A percentile compares a stretch with the other conserved stretches of the same genome.
Evolutionary conservation across 495 filamentous ascomycete species (phyloP).

Genomic region (Staphylotrichum tortipilum): DNA sequence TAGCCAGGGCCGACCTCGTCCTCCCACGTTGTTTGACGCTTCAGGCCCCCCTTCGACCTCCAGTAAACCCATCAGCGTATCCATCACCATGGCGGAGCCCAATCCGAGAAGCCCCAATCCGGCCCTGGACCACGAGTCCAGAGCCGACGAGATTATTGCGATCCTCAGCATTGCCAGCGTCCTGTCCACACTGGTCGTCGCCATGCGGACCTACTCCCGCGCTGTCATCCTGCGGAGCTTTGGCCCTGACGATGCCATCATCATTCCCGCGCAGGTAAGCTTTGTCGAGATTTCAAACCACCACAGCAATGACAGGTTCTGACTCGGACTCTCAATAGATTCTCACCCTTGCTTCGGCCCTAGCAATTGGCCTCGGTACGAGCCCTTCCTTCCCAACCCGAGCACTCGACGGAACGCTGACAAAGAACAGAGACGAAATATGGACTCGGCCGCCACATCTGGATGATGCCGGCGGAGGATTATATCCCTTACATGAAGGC

Average conservation of each 20-base stretch:
- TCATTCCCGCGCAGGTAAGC: conserved; percentile 10
- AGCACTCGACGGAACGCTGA: background rate
- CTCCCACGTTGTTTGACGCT: background rate
- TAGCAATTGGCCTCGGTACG: conserved; percentile 19
- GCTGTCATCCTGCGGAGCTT: conserved; percentile 8
- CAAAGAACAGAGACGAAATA: conserved; percentile 11
- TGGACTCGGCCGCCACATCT: conserved; percentile 29
- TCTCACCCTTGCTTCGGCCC: conserved; percentile 13
- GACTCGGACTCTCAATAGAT: background rate
- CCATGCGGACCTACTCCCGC: conserved; percentile 8
- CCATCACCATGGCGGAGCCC: conserved; percentile 4
- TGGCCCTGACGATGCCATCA: conserved; percentile 11
- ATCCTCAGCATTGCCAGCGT: conserved; percentile 4
- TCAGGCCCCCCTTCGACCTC: background rate
- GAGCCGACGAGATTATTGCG: conserved; percentile 9
- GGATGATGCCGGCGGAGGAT: conserved; percentile 16
- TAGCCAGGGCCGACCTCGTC: background rate
- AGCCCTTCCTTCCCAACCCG: no score
- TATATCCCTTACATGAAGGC: conserved; percentile 22
- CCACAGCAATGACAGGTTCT: background rate
- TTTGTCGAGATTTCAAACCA: no score
- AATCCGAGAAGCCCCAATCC: conserved; percentile 12
- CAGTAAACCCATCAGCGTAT: background rate
- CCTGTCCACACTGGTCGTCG: conserved; percentile 7
- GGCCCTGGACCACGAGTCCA: conserved; percentile 10